Base-by-base conservation (phyloP, 768 basidiomycete genomes). In the Paxillus rubicundulus region DNA sequence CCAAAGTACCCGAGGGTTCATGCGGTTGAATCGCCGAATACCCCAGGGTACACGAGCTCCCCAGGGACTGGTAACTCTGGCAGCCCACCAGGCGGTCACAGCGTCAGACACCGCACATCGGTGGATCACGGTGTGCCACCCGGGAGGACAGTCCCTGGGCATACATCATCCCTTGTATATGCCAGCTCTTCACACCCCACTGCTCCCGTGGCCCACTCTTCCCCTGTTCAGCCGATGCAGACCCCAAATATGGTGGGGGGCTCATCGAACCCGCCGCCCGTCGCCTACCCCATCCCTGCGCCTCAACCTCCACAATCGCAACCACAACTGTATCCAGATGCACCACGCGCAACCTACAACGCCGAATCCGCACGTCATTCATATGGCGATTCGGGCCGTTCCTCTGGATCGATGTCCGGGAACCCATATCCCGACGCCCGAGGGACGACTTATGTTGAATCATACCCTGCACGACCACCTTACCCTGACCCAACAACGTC, bases 31-130 rank as follows among this genome's bases (percentile, higher is more conserved):
- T 82, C 82, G 24, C 80, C 81, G 28, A 71, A 73, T 62, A 69
- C 71, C 9, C 69, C 80, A 24, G 79, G 63, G 41, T 68, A 68
- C 36, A 55, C 72, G 37, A 78, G 77, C 51, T 84, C 84, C 8
- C 84, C 84, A 45, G 74, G 81, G 30, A 81, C 78, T 53, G 80
- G 81, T 4, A 78, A 73, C 60, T 80, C 82, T 50, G 75, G 82
- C 16, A 85, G 83, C 61, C 83, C 83, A 46, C 77, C 57, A 24
- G 63, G 60, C 21, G 50, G 30, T 27, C 37, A 43, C 27, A 51
- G 38, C 30, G n/a, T 49, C n/a, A 64, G 61, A 21, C 56, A 61
- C 24, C 62, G 67, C 38, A 57, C 59, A 28, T 67, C 66, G 17
- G 45, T 54, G 24, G 66, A 68, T 51, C 67, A 64, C 45, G 62